Evolutionary conservation across 2,329 filamentous ascomycete genomes (phyloP), one percentile per base, ranked within the genome.

Genomic region (Incumbomyces delicatus): DNA sequence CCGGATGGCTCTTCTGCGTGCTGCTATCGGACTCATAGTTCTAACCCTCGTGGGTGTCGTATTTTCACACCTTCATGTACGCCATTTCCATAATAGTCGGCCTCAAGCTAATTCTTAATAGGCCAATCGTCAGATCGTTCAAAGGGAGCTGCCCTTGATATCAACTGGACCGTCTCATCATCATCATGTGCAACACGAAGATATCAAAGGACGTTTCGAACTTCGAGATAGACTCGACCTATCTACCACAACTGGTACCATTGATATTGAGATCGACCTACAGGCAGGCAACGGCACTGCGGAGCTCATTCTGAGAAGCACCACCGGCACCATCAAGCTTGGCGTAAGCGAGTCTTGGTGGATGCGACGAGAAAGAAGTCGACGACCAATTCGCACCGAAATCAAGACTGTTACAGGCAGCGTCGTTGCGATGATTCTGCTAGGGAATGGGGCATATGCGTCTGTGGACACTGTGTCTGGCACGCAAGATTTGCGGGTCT

Each of bases 181-280:
- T 38, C 35, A 38, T 11, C 35, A 38, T 11, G 35, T 7, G 17
- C 7, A 8, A 38, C 14, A 38, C 35, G 20, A 38, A 11, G 11
- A 38, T 20, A 38, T 38, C 35, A 38, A 20, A 38, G 35, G 35
- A 38, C 35, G 20, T 20, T 38, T 38, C 20, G 35, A 38, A 38
- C 17, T 38, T 4, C 16, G 11, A 5, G 35, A 38, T 20, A 38
- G 16, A 20, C 35, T 38, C 14, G 35, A 38, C 7, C 35, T 38
- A 6, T 38, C 35, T 14, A 38, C 35, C 35, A 38, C 35, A 5
- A 38, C 35, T 14, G 35, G 35, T 11, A 38, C 7, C 13, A 38
- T 38, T 38, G 35, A 38, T 14, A 38, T 38, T 16, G 35, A 38
- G 35, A 38, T 38, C 16, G 35, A 38, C 16, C 35, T 20, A 18